phyloP scores from a whole-genome alignment of 2,329 filamentous ascomycete genomes.

The Trichoderma brevicompactum region DNA sequence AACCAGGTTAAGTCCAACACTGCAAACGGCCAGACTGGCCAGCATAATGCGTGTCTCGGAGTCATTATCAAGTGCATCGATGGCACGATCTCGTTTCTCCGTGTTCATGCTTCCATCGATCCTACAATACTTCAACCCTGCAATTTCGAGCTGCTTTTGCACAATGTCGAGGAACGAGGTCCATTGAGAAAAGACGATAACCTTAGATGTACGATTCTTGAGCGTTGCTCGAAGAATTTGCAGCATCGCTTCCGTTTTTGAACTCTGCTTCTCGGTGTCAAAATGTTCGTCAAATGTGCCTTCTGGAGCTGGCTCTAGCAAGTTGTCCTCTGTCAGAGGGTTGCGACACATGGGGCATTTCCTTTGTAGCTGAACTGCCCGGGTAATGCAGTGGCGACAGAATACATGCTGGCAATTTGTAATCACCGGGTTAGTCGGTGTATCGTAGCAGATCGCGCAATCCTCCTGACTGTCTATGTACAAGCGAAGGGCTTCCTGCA shows the following conservation, averaged over 20 bases:
- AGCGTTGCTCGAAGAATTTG: constrained; percentile 74
- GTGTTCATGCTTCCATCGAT: constrained; percentile 82
- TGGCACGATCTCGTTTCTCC: constrained; percentile 70
- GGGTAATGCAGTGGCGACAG: constrained; percentile 73
- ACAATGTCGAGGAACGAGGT: constrained; percentile 75
- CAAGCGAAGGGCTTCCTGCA: constrained; percentile 76
- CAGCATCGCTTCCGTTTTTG: constrained; percentile 80
- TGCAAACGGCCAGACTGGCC: constrained; percentile 80
- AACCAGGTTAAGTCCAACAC: constrained; percentile 84
- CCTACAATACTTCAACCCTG: constrained; percentile 67
- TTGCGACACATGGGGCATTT: constrained; percentile 87
- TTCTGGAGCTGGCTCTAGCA: constrained; percentile 68
- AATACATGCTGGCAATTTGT: constrained; percentile 85
- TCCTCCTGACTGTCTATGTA: constrained; percentile 81
- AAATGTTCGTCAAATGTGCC: constrained; percentile 54
- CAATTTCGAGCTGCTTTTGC: constrained; percentile 65
- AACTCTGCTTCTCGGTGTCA: constrained; percentile 70
- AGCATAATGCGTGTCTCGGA: constrained; percentile 74
- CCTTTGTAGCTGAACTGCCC: constrained; percentile 73
- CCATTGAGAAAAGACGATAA: constrained; percentile 79
- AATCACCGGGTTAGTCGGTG: constrained; percentile 73
- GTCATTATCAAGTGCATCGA: constrained; percentile 69
- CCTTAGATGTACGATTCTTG: constrained; percentile 66
- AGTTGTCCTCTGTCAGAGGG: constrained; percentile 61
- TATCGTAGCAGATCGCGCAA: constrained; percentile 80